Evolutionary conservation across 768 basidiomycete genomes (phyloP).

Genomic region (Suillus spraguei): DNA sequence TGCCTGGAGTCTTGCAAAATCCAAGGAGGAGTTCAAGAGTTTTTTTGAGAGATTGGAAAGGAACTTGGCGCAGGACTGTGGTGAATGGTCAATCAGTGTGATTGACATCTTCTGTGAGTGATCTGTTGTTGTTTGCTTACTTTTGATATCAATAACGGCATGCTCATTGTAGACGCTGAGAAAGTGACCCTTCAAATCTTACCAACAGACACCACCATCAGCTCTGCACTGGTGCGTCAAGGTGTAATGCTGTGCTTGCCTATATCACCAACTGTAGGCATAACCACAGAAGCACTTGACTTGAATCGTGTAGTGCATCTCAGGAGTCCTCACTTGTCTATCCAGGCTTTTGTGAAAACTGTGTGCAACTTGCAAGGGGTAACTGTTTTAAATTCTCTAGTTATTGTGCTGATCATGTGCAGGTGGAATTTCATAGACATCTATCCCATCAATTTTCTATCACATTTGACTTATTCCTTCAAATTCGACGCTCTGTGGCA

Average conservation of each 20-base stretch:
- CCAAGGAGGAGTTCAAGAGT: neutral
- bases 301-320: neutral
- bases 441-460: conserved; percentile 26
- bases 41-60: neutral
- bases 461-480: conserved; percentile 29
- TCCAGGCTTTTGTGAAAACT: neutral
- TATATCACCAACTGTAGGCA: neutral
- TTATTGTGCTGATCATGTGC: neutral
- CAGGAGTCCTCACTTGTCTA: neutral
- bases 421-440: conserved; percentile 14
- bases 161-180: neutral
- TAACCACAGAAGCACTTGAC: neutral
- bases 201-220: conserved; percentile 5
- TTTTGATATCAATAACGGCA: neutral
- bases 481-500: conserved; percentile 21
- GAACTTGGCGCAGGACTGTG: neutral
- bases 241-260: neutral
- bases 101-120: conserved; percentile 11
- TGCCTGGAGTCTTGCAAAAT: conserved; percentile 9
- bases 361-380: neutral
- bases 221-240: neutral
- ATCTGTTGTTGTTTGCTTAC: conserved; percentile 3
- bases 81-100: neutral
- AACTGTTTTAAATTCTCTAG: neutral
- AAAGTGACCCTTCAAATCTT: neutral